phyloP scores from a whole-genome alignment of 495 filamentous ascomycete species.

The Astrothelium macrocarpum region DNA sequence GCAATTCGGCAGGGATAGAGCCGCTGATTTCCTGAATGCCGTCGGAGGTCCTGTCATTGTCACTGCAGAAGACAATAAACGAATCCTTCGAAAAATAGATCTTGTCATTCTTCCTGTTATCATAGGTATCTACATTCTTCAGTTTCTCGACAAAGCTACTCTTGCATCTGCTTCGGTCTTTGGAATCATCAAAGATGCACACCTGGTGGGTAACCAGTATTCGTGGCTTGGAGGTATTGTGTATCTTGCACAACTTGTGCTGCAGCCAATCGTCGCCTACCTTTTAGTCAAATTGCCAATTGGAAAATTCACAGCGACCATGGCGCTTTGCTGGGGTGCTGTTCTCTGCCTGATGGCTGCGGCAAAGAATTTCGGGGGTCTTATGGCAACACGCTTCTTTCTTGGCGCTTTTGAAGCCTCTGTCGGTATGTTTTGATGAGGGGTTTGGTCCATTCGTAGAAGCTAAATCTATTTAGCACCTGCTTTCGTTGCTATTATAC shows the following conservation, averaged over 20 bases:
- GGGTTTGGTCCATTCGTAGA: slow-evolving; percentile 12
- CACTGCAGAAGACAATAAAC: slow-evolving; percentile 18
- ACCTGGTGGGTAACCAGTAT: slow-evolving; percentile 41
- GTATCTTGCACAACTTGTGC: slow-evolving; percentile 27
- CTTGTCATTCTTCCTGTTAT: slow-evolving; percentile 41
- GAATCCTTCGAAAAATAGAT: slow-evolving; percentile 35
- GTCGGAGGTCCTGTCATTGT: not conserved
- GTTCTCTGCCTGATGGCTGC: slow-evolving; percentile 26
- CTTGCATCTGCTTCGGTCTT: slow-evolving; percentile 45
- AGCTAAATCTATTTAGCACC: slow-evolving; percentile 33
- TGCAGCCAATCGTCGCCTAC: slow-evolving; percentile 28
- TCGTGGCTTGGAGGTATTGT: slow-evolving; percentile 27
- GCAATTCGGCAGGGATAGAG: not conserved
- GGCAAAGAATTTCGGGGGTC: slow-evolving; percentile 31
- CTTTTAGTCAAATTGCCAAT: slow-evolving; percentile 40
- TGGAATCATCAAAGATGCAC: slow-evolving; percentile 41
- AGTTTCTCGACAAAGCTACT: slow-evolving; percentile 46
- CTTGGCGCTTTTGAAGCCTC: slow-evolving; percentile 27
- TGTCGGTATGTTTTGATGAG: not conserved
- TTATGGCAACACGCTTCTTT: slow-evolving; percentile 34
- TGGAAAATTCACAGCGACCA: slow-evolving; percentile 28
- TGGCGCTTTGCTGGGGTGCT: slow-evolving; percentile 26
- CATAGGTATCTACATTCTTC: slow-evolving; percentile 44
- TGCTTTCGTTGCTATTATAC: slow-evolving; percentile 49
- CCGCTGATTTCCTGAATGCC: not conserved